These are phyloP conservation scores for Podosphaera leucotricha DNA, from an alignment of 2,329 filamentous ascomycete genomes.

Conservation along the genomic window DNA sequence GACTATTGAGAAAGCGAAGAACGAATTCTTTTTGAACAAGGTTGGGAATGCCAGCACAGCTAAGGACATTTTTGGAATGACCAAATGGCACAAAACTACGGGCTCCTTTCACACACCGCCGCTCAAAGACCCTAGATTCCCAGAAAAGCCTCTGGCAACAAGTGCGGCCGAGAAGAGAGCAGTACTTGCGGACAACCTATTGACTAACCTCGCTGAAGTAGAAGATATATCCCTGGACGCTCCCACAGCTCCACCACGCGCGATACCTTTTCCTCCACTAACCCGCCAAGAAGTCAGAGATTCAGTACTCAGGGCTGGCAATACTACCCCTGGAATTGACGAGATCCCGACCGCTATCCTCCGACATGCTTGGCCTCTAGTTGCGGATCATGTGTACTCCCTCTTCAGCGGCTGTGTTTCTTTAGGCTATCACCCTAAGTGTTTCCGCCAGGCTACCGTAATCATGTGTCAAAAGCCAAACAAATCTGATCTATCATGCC, in stretches of 20 bases:
- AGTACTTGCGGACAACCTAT: not conserved
- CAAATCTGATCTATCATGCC: not conserved
- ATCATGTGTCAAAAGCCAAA: not conserved
- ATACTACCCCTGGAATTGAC: not conserved
- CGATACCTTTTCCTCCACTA: not conserved
- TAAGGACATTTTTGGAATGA: not conserved
- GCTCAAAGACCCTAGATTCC: not conserved
- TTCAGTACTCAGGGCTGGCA: not conserved
- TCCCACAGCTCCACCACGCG: not conserved
- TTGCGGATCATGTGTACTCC: not conserved
- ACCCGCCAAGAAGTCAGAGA: not conserved
- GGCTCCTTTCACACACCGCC: not conserved
- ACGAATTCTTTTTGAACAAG: not conserved
- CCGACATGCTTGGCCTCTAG: not conserved
- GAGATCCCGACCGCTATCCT: not conserved
- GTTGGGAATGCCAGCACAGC: not conserved
- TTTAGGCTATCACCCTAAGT: not conserved
- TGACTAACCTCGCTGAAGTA: not conserved
- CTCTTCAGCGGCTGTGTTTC: not conserved
- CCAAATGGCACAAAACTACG: not conserved
- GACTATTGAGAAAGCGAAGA: not conserved
- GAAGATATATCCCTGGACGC: not conserved
- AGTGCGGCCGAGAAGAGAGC: not conserved
- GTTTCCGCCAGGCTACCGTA: not conserved
- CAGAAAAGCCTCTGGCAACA: not conserved